Conservation (phyloP, 805 yeast species). For the Candida andamanensis region DNA sequence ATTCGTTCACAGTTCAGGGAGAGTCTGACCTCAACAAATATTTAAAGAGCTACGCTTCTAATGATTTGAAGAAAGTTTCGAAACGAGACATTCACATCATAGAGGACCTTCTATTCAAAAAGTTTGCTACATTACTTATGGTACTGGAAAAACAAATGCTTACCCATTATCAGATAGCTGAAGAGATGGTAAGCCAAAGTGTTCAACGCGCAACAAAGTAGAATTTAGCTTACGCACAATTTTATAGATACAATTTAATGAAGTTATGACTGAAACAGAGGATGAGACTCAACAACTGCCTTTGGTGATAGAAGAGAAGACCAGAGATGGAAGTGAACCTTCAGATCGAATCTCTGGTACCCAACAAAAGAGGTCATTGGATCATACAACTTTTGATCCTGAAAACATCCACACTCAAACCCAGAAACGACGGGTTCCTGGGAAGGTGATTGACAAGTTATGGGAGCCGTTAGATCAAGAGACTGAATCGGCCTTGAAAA, state of each 20-base stretch:
- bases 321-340: too few relatives aligned
- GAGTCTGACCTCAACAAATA: conserved; percentile 1
- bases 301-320: too few relatives aligned
- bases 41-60: conserved; percentile 3
- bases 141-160: conserved; percentile 1
- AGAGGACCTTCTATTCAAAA: conserved; percentile 5
- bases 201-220: too few relatives aligned
- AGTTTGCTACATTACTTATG: conserved; percentile 2
- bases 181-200: conserved; percentile 1
- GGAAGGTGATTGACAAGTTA: conserved; percentile 21
- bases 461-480: conserved; percentile 25
- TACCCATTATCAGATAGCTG: conserved; percentile 5
- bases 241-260: background rate
- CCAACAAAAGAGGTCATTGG: too few relatives aligned
- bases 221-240: background rate
- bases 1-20: too few relatives aligned
- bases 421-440: conserved; percentile 16
- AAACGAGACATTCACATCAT: conserved; percentile 4
- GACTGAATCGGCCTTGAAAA: conserved; percentile 14
- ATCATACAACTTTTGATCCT: conserved; percentile 9
- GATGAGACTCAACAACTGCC: background rate
- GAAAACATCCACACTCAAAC: conserved; percentile 8
- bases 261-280: background rate
- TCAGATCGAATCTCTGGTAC: too few relatives aligned
- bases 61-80: background rate